Conservation (phyloP, 73 alveolate genomes). For the Paramecium caudatum region DNA sequence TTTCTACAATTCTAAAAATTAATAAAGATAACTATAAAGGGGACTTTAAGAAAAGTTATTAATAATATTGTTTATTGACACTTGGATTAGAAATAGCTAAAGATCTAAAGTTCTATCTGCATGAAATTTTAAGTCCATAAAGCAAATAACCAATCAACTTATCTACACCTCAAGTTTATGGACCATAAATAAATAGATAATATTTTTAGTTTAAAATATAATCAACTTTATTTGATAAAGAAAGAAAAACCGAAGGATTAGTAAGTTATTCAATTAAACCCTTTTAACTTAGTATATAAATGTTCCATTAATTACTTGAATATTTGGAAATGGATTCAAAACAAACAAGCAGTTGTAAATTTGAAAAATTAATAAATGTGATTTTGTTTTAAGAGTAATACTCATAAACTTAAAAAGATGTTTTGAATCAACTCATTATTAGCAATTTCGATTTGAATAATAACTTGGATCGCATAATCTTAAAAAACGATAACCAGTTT, state of each 20-base stretch:
- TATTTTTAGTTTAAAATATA: neutral
- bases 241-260: neutral
- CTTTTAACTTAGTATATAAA: neutral
- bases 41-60: slow-evolving; percentile 2
- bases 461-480: neutral
- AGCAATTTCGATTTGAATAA: neutral
- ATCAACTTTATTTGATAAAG: slow-evolving; percentile 11
- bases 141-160: neutral
- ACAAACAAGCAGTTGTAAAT: neutral
- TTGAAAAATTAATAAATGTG: neutral
- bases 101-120: slow-evolving; percentile 31
- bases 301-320: slow-evolving; percentile 42
- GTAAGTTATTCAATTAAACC: slow-evolving; percentile 23
- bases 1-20: neutral
- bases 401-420: neutral
- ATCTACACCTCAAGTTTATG: slow-evolving; percentile 3
- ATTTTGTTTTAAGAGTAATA: neutral
- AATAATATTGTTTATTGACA: neutral
- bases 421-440: neutral
- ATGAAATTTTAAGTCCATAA: slow-evolving; percentile 1
- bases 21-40: neutral
- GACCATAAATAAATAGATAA: slow-evolving; percentile 10
- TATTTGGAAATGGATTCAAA: neutral
- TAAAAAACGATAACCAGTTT: slow-evolving; percentile 22
- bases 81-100: neutral